Base-by-base conservation (phyloP, 225 moss, liverwort and hornwort genomes). In the Polytrichum commune region DNA sequence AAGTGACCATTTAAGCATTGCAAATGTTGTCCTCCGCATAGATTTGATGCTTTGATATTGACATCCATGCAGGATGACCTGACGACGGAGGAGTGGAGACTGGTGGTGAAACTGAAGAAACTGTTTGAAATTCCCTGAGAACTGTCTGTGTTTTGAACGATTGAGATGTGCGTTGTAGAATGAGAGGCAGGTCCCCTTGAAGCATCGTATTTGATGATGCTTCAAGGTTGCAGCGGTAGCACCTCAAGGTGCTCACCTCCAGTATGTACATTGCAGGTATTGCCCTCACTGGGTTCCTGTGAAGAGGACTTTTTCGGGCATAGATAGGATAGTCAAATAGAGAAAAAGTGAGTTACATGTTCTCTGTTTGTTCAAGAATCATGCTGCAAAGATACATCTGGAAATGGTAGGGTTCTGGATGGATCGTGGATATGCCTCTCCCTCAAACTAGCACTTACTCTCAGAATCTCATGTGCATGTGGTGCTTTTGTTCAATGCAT, bases 31-130 rank as follows among this genome's bases (percentile, higher is more conserved):
- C 46, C 46, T 46, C 4, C 10, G 10, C 10, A 13, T 13, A 13
- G 69, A 27, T 26, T 61, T 77, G 60, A 76, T 69, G 19, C 53
- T 24, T 57, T 72, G 25, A 16, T 7, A 72, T 78, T 70, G 64
- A 58, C 46, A 64, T 26, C 5, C 71, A 65, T 88, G 67, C 84
- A 88, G 87, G 88, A 88, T 38, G 88, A 88, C 55, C 78, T 88
- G 32, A 82, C 80, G 23, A 88, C 84, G 1, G 88, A 88, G 13
- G 88, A 88, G 73, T 88, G 88, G 88, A 88, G 75, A 64, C 27
- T 88, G 58, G 88, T 88, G 65, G 84, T 88, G 78, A 88, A 88
- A 55, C 71, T 88, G 80, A 88, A 88, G 82, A 85, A 80, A 57
- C 75, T 88, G 6, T 88, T 88, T 26, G 88, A 88, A 58, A 88